Percentiles rank a stretch among this genome's conserved stretches.
These are phyloP conservation scores for Sordariomycetes sp. DNA, from an alignment of 2,329 filamentous ascomycete genomes.

Conservation along the genomic window DNA sequence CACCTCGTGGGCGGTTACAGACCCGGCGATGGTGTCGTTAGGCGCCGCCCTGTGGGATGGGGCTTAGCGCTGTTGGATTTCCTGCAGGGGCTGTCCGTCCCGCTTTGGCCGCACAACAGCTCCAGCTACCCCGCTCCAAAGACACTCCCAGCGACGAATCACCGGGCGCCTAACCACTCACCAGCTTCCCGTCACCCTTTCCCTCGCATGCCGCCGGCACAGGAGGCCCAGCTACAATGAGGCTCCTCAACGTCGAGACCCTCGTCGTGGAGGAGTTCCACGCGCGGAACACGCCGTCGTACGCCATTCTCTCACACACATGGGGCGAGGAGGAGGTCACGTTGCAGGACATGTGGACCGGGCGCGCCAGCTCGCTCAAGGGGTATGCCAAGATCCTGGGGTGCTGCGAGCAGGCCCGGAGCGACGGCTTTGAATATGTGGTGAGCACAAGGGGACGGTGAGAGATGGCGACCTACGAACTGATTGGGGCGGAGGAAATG, in stretches of 20 bases:
- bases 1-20: too few species aligned
- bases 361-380: neutral
- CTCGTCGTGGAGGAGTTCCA: constrained; percentile 7
- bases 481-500: too few species aligned
- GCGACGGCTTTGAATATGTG: constrained; percentile 7
- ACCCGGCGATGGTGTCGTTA: too few species aligned
- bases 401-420: neutral
- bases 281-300: constrained; percentile 8
- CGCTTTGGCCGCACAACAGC: too few species aligned
- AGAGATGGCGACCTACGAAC: neutral
- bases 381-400: constrained; percentile 7
- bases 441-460: neutral
- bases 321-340: constrained; percentile 12
- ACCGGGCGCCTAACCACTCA: too few species aligned
- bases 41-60: too few species aligned
- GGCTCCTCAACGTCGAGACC: neutral
- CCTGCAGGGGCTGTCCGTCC: too few species aligned
- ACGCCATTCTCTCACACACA: constrained; percentile 15
- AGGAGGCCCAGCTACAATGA: neutral
- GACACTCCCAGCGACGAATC: too few species aligned
- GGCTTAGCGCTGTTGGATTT: too few species aligned
- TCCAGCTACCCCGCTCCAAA: too few species aligned
- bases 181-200: too few species aligned
- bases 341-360: constrained; percentile 6
- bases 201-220: too few species aligned